These are phyloP conservation scores for Boletus eberwhitei DNA, from an alignment of 768 basidiomycete genomes.

Conservation along the genomic window DNA sequence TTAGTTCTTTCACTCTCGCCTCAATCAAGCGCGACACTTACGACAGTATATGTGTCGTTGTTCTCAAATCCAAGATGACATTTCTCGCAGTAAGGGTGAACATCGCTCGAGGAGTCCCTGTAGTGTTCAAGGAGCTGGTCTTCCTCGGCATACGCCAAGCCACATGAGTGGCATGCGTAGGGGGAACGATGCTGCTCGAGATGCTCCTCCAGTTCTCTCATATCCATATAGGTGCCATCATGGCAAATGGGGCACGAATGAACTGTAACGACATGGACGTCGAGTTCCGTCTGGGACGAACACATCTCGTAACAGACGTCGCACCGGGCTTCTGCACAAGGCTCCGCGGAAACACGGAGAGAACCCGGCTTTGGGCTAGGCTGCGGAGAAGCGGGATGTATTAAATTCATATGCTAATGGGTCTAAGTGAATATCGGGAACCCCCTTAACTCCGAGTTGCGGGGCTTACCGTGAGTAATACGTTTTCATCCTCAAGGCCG, in stretches of 20 bases:
- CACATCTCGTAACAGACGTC: conserved; percentile 24
- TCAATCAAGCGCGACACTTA: conserved; percentile 13
- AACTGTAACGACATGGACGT: conserved; percentile 29
- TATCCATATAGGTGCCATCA: conserved; percentile 30
- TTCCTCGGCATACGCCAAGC: conserved; percentile 27
- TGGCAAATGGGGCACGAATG: conserved; percentile 34
- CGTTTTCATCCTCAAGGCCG: conserved; percentile 36
- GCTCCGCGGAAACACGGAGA: conserved; percentile 10
- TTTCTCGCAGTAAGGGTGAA: conserved; percentile 36
- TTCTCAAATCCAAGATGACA: conserved; percentile 38
- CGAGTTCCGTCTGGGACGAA: conserved; percentile 24
- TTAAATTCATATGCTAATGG: conserved; percentile 16
- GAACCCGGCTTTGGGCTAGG: conserved; percentile 9
- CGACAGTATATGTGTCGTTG: conserved; percentile 26
- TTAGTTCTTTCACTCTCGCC: background rate
- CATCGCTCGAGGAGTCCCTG: conserved; percentile 29
- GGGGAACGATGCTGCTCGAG: conserved; percentile 29
- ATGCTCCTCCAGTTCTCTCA: conserved; percentile 24
- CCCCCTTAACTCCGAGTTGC: conserved; percentile 2
- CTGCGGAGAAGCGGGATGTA: conserved; percentile 15
- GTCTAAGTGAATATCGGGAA: conserved; percentile 9
- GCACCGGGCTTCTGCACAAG: conserved; percentile 11
- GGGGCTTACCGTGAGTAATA: conserved; percentile 29
- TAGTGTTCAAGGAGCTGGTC: conserved; percentile 41
- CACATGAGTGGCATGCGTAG: conserved; percentile 25